Percentiles rank a stretch among this genome's conserved stretches.
Evolutionary conservation across 1,139 yeast genomes (phyloP).

Genomic region (Yamadazyma diospyri): DNA sequence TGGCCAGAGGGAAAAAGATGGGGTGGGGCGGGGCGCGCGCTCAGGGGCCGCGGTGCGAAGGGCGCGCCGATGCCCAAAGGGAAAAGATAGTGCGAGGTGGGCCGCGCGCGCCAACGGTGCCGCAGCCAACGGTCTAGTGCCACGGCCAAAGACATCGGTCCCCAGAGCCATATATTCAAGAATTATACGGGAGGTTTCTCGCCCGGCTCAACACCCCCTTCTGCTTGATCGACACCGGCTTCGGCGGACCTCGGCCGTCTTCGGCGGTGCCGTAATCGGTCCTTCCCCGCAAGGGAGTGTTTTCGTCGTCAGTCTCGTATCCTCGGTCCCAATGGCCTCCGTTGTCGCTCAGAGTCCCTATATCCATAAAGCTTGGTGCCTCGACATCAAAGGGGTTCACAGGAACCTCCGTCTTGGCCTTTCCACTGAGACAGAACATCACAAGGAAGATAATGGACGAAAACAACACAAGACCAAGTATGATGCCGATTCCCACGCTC

Average conservation of each 20-base stretch:
- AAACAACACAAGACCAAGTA: slow-evolving; percentile 51
- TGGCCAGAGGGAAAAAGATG: no score
- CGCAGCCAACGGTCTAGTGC: no score
- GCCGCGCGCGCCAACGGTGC: no score
- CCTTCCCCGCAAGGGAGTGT: slow-evolving; percentile 24
- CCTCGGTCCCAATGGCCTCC: slow-evolving; percentile 29
- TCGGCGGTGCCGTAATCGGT: slow-evolving; percentile 3
- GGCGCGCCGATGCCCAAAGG: no score
- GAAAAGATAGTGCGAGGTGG: no score
- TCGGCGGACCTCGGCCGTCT: slow-evolving; percentile 4
- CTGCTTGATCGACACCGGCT: slow-evolving; percentile 14
- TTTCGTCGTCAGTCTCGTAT: slow-evolving; percentile 45
- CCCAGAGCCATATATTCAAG: no score
- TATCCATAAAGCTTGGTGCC: slow-evolving; percentile 35
- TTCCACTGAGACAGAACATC: slow-evolving; percentile 25
- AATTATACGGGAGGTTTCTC: slow-evolving; percentile 29
- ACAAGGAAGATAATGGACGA: slow-evolving; percentile 29
- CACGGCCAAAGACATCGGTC: no score
- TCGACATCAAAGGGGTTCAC: slow-evolving; percentile 9
- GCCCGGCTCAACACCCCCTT: slow-evolving; percentile 23
- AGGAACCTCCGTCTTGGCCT: slow-evolving; percentile 6
- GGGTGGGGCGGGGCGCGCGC: no score
- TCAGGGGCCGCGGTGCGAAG: no score
- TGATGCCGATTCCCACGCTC: slow-evolving; percentile 63
- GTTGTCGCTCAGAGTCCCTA: slow-evolving; percentile 28